Percentiles rank a stretch among this genome's conserved stretches.
These are phyloP conservation scores for Flaveria sonorensis DNA, from an alignment of 129 eudicot genomes.

Conservation along the genomic window DNA sequence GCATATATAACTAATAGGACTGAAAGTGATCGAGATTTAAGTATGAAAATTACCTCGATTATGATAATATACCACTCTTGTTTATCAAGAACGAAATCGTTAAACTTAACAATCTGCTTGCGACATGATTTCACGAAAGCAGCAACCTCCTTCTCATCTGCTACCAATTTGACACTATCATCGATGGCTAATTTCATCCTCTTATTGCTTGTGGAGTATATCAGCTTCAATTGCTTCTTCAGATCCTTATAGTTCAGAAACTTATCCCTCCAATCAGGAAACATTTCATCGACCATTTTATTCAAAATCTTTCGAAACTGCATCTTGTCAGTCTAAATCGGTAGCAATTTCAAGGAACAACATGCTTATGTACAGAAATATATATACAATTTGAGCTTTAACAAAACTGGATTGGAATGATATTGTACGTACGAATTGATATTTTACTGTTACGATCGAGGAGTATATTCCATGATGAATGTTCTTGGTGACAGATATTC, in stretches of 20 bases:
- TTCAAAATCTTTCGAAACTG: slow-evolving; percentile 59
- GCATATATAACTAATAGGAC: too few relatives aligned
- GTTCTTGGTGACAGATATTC: not conserved
- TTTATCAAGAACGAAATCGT: slow-evolving; percentile 63
- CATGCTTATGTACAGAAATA: too few relatives aligned
- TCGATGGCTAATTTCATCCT: slow-evolving; percentile 40
- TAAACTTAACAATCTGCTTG: slow-evolving; percentile 59
- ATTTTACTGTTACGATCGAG: slow-evolving; percentile 14
- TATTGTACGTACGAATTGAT: not conserved
- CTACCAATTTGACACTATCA: slow-evolving; percentile 27
- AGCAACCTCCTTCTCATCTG: slow-evolving; percentile 44
- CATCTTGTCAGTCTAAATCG: slow-evolving; percentile 32
- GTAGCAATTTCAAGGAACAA: not conserved
- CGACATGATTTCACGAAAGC: slow-evolving; percentile 53
- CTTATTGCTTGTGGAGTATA: slow-evolving; percentile 38
- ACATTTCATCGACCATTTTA: slow-evolving; percentile 47
- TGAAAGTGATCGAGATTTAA: too few relatives aligned
- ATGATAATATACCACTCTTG: slow-evolving; percentile 64
- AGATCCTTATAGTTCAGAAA: slow-evolving; percentile 63
- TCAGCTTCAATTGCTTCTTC: slow-evolving; percentile 57
- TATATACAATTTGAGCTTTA: not conserved
- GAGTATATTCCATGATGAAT: slow-evolving; percentile 23
- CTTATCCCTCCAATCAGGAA: slow-evolving; percentile 75
- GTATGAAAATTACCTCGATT: slow-evolving; percentile 40
- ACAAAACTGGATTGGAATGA: not conserved